These are phyloP conservation scores for Kernera saxatilis DNA, from an alignment of 345 rosid genomes.

Conservation along the genomic window DNA sequence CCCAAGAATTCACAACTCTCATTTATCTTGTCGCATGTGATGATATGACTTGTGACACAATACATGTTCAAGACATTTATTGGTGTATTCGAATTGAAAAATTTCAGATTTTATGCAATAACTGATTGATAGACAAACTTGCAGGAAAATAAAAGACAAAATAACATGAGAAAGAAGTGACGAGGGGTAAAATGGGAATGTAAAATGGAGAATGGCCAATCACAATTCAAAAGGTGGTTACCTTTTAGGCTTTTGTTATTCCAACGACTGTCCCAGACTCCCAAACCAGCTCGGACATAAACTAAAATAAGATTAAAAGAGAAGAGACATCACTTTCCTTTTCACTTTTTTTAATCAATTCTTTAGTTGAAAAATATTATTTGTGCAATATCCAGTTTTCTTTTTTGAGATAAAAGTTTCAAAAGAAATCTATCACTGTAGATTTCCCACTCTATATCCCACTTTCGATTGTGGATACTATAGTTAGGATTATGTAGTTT, in stretches of 20 bases:
- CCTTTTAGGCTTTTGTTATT: conserved; percentile 1
- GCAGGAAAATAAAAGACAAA: background rate
- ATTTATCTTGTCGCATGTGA: too few relatives aligned
- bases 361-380: background rate
- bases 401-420: background rate
- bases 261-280: background rate
- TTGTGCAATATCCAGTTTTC: too few relatives aligned
- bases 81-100: too few relatives aligned
- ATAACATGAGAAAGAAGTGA: too few relatives aligned
- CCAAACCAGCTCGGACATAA: too few relatives aligned
- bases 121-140: background rate
- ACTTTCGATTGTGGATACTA: too few relatives aligned
- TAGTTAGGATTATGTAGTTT: too few relatives aligned
- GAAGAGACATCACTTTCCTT: background rate
- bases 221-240: conserved; percentile 6
- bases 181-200: too few relatives aligned
- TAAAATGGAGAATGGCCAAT: background rate
- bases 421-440: background rate
- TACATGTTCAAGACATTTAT: background rate
- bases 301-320: background rate
- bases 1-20: too few relatives aligned
- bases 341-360: background rate
- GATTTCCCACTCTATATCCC: background rate
- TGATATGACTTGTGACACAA: too few relatives aligned
- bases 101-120: too few relatives aligned